These are phyloP conservation scores for Colletotrichum sp. DNA, from an alignment of 2,329 filamentous ascomycete genomes.

Conservation along the genomic window DNA sequence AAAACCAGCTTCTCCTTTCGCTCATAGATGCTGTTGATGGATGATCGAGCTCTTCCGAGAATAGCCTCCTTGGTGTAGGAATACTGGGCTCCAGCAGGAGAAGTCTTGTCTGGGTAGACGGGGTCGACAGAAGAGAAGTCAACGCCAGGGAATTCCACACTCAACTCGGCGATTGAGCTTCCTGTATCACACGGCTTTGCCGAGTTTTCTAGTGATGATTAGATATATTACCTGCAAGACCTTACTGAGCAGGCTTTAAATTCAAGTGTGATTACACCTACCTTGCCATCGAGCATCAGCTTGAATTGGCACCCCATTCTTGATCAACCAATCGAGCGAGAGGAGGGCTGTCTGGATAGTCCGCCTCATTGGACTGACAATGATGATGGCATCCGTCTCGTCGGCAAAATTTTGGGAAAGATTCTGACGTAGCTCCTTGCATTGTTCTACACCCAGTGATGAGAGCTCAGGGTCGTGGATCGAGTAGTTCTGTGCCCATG, in stretches of 20 bases:
- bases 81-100: conserved; percentile 49
- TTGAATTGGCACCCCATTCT: conserved; percentile 56
- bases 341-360: conserved; percentile 69
- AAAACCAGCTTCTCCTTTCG: conserved; percentile 66
- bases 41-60: conserved; percentile 57
- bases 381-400: conserved; percentile 47
- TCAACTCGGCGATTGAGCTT: conserved; percentile 47
- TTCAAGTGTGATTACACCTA: conserved; percentile 27
- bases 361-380: conserved; percentile 69
- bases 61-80: conserved; percentile 58
- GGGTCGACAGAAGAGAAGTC: conserved; percentile 64
- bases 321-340: conserved; percentile 63
- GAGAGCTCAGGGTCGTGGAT: conserved; percentile 58
- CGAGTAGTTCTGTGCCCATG: conserved; percentile 45
- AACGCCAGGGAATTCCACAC: conserved; percentile 56
- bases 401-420: conserved; percentile 43
- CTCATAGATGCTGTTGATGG: conserved; percentile 52
- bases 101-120: conserved; percentile 67
- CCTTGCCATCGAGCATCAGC: conserved; percentile 71
- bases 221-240: conserved; percentile 61
- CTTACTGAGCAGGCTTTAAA: conserved; percentile 45
- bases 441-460: conserved; percentile 54
- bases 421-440: conserved; percentile 45
- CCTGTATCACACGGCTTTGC: conserved; percentile 67
- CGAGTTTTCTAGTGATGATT: conserved; percentile 50